Evolutionary conservation across 345 rosid species (phyloP).

Genomic region (Hibiscus syriacus): DNA sequence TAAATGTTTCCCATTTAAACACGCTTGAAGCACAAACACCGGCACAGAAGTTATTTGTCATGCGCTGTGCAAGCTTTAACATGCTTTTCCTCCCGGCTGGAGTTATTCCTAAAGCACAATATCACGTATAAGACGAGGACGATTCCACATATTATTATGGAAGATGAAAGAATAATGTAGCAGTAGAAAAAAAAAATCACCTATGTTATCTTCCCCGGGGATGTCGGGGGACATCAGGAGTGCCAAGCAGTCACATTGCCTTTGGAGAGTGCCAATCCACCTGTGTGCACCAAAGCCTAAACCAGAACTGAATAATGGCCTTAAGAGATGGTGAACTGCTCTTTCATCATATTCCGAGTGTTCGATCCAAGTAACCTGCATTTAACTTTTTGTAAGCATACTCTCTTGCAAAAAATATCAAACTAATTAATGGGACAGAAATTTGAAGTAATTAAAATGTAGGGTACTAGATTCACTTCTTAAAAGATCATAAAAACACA

Average conservation of each 20-base stretch:
- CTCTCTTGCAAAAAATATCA: background rate
- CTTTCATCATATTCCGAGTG: conserved; percentile 54
- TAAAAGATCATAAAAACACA: no score
- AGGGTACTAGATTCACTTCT: no score
- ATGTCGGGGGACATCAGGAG: conserved; percentile 49
- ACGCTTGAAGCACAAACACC: conserved; percentile 52
- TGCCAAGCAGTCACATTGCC: conserved; percentile 56
- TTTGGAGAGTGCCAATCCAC: conserved; percentile 66
- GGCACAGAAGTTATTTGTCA: conserved; percentile 55
- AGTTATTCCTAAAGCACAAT: conserved; percentile 33
- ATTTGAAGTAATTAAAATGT: no score
- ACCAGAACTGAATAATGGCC: conserved; percentile 47
- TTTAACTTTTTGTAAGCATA: background rate
- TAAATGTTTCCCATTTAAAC: conserved; percentile 51
- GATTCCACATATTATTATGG: background rate
- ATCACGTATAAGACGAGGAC: background rate
- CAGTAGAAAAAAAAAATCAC: conserved; percentile 10
- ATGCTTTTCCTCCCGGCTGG: conserved; percentile 48
- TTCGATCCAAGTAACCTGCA: conserved; percentile 41
- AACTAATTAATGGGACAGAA: background rate
- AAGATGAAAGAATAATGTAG: background rate
- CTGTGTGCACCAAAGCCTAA: conserved; percentile 66
- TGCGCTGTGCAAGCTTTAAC: conserved; percentile 60
- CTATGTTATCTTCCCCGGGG: conserved; percentile 34
- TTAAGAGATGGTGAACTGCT: conserved; percentile 44